Evolutionary conservation across 805 yeast species (phyloP), one percentile per base, ranked within the genome.

Genomic region (Candida ulmi): DNA sequence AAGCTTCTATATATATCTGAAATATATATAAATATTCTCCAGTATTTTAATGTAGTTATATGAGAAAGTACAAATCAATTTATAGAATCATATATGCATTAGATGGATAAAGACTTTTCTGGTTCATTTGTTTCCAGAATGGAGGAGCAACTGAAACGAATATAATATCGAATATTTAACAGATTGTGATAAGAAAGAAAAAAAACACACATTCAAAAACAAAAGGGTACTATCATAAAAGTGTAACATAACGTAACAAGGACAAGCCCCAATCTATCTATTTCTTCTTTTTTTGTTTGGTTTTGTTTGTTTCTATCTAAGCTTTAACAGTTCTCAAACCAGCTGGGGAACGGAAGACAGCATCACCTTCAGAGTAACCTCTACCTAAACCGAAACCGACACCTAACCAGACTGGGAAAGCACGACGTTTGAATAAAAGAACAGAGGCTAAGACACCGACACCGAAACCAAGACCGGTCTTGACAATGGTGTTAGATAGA

Each of bases 341-440:
- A 46, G 83, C 86, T 41, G 73, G 69, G 12, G 87, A 76, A 69
- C 97, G 83, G 76, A 93, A 91, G 41, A 90, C 84, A 45, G 97
- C 95, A 60, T 93, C 98, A 45, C 98, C 99, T 70, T 93, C 99
- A 45, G 98, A 80, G 66, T 88, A 93, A 39, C 96, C 96, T 71
- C 96, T 83, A 50, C 99, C 99, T 46, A 90, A 75, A 51, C 99
- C 99, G 57, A 93, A 91, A 29, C 99, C 99, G 48, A 88, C 68
- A 50, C 99, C 99, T 46, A 91, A 66, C 95, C 97, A 90, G 32
- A 91, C 98, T 40, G 99, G 99, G 80, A 88, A 93, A 9, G 96
- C 75, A 66, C 98, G 81, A 73, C 98, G 86, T 64, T 76, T 87
- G 73, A 93, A 93, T 42, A 93, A 67, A 44, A 93, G 66, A 33